A percentile compares a stretch with the other conserved stretches of the same genome.
Evolutionary conservation across 2,329 filamentous ascomycete species (phyloP).

Genomic region (Phyllosticta capitalensis): DNA sequence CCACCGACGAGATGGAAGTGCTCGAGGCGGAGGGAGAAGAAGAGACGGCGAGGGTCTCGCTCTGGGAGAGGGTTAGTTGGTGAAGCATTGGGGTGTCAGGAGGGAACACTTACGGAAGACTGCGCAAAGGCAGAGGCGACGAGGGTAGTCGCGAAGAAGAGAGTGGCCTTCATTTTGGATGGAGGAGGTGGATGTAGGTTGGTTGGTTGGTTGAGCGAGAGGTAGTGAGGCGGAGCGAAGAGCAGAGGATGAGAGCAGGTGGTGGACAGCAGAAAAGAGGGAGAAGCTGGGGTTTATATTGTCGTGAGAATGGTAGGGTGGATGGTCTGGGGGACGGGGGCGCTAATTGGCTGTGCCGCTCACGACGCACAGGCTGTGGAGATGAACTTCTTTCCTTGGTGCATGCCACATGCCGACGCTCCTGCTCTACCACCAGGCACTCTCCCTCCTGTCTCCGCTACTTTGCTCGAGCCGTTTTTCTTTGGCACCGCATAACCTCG

Average conservation of each 20-base stretch:
- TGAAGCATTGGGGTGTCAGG: not conserved
- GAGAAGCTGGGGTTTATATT: not conserved
- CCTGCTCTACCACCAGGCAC: not conserved
- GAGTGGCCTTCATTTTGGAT: slow-evolving; percentile 9
- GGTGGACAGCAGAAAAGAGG: not conserved
- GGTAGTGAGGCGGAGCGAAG: not conserved
- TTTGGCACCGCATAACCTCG: too few relatives aligned
- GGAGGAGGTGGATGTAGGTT: not conserved
- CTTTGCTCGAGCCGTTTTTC: too few relatives aligned
- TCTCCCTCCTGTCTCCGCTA: not conserved
- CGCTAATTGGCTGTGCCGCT: not conserved
- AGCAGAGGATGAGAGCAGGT: not conserved
- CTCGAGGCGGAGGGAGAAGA: not conserved
- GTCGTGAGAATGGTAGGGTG: not conserved
- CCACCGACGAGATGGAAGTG: not conserved
- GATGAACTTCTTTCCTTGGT: not conserved
- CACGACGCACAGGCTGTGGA: not conserved
- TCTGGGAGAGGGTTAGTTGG: not conserved
- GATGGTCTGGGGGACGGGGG: not conserved
- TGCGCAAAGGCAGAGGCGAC: slow-evolving; percentile 9
- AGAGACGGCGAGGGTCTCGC: slow-evolving; percentile 3
- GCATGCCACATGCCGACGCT: not conserved
- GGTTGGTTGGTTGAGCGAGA: not conserved
- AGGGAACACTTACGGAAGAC: not conserved
- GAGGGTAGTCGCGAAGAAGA: slow-evolving; percentile 10